A percentile compares a stretch with the other conserved stretches of the same genome.
Evolutionary conservation across 192 early-diverging fungal genomes (phyloP).

Genomic region (Linderina pennispora): DNA sequence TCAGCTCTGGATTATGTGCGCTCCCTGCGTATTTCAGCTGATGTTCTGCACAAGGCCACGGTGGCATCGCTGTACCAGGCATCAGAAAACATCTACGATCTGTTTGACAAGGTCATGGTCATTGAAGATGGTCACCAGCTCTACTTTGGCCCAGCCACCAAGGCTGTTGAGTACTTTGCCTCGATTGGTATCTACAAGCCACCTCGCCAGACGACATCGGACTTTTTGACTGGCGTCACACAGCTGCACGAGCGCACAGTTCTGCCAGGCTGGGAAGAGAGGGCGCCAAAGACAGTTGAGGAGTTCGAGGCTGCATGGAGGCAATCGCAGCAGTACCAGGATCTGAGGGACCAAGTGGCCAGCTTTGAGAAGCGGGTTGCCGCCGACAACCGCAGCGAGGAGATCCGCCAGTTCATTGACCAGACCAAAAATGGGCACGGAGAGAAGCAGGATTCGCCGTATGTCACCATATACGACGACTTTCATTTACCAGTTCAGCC

Average conservation of each 20-base stretch:
- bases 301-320: slow-evolving; percentile 62
- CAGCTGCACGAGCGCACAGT: slow-evolving; percentile 55
- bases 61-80: slow-evolving; percentile 57
- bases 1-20: slow-evolving; percentile 62
- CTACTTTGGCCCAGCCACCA: slow-evolving; percentile 58
- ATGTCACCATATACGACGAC: slow-evolving; percentile 54
- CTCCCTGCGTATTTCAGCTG: slow-evolving; percentile 63
- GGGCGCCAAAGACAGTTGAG: slow-evolving; percentile 49
- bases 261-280: slow-evolving; percentile 49
- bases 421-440: slow-evolving; percentile 50
- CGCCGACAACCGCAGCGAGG: slow-evolving; percentile 11
- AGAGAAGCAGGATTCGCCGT: slow-evolving; percentile 42
- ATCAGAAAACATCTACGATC: slow-evolving; percentile 67
- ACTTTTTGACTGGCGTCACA: slow-evolving; percentile 68
- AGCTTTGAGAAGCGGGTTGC: slow-evolving; percentile 29
- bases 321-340: slow-evolving; percentile 34
- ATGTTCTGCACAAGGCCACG: slow-evolving; percentile 57
- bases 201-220: slow-evolving; percentile 59
- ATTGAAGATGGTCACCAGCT: slow-evolving; percentile 60
- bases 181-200: slow-evolving; percentile 57
- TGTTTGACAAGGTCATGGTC: slow-evolving; percentile 66
- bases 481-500: slow-evolving; percentile 51
- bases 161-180: slow-evolving; percentile 60
- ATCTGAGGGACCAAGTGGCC: slow-evolving; percentile 33
- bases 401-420: slow-evolving; percentile 45